Conservation (phyloP, 768 basidiomycete genomes). For the Hirschioporus abietinus region DNA sequence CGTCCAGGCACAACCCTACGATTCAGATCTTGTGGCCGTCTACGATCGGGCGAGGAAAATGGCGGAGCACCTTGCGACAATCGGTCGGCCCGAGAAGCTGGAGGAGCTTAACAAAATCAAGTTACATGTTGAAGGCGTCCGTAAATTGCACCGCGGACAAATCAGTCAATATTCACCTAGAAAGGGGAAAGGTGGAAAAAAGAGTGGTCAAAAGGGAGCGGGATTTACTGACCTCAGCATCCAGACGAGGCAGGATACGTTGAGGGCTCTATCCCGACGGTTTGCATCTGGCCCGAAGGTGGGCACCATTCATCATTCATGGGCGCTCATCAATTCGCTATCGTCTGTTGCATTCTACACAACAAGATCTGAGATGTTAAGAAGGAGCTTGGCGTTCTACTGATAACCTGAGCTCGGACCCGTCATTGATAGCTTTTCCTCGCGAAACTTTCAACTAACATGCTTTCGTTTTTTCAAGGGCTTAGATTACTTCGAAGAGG, state of each 20-base stretch:
- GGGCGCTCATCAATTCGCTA: neutral
- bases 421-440: slow-evolving; percentile 42
- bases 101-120: slow-evolving; percentile 33
- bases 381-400: neutral
- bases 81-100: neutral
- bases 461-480: neutral
- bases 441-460: neutral
- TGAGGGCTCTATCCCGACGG: slow-evolving; percentile 37
- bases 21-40: neutral
- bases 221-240: slow-evolving; percentile 36
- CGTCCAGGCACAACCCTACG: neutral
- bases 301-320: slow-evolving; percentile 20
- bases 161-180: slow-evolving; percentile 10
- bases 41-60: slow-evolving; percentile 11
- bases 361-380: too few relatives aligned
- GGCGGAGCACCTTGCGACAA: slow-evolving; percentile 13
- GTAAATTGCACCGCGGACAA: slow-evolving; percentile 20
- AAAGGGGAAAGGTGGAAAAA: neutral
- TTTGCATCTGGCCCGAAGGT: slow-evolving; percentile 30
- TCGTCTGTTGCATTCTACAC: too few relatives aligned
- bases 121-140: slow-evolving; percentile 35
- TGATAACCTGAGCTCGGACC: slow-evolving; percentile 41
- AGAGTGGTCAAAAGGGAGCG: slow-evolving; percentile 7
- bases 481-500: slow-evolving; percentile 15
- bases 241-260: slow-evolving; percentile 41